Evolutionary conservation across 495 filamentous ascomycete genomes (phyloP).

Genomic region (Neurospora sp.): DNA sequence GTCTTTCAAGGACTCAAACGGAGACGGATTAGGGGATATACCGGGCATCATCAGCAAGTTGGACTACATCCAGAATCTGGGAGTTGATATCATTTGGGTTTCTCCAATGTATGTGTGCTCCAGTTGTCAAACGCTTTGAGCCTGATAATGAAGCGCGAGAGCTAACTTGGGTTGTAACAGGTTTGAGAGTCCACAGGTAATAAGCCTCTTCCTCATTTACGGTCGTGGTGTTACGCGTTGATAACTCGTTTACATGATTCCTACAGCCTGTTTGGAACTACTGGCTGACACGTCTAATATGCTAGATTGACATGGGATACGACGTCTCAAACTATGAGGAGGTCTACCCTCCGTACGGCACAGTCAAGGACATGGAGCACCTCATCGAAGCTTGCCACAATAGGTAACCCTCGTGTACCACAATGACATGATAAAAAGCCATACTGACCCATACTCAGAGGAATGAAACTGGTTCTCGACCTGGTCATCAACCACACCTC

Average conservation of each 20-base stretch:
- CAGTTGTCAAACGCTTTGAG: no score
- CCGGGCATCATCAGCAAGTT: conserved; percentile 57
- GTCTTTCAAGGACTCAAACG: conserved; percentile 57
- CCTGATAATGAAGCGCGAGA: not conserved
- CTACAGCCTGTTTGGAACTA: not conserved
- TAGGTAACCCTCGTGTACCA: conserved; percentile 13
- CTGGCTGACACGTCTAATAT: not conserved
- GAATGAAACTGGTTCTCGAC: conserved; percentile 64
- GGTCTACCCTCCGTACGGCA: conserved; percentile 52
- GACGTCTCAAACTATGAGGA: conserved; percentile 55
- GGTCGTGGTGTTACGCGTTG: not conserved
- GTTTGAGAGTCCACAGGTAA: conserved; percentile 50
- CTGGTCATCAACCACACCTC: conserved; percentile 72
- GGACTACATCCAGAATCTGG: conserved; percentile 53
- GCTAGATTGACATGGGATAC: conserved; percentile 43
- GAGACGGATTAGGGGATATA: conserved; percentile 58
- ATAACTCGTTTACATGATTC: not conserved
- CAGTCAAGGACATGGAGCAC: conserved; percentile 50
- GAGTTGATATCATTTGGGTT: conserved; percentile 58
- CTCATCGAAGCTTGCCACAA: conserved; percentile 46
- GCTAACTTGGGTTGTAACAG: not conserved
- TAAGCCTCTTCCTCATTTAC: not conserved
- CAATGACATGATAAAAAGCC: not conserved
- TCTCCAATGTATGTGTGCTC: conserved; percentile 38
- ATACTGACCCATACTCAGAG: conserved; percentile 31